These are phyloP conservation scores for Lactarius akahatsu DNA, from an alignment of 768 basidiomycete species.

Conservation along the genomic window DNA sequence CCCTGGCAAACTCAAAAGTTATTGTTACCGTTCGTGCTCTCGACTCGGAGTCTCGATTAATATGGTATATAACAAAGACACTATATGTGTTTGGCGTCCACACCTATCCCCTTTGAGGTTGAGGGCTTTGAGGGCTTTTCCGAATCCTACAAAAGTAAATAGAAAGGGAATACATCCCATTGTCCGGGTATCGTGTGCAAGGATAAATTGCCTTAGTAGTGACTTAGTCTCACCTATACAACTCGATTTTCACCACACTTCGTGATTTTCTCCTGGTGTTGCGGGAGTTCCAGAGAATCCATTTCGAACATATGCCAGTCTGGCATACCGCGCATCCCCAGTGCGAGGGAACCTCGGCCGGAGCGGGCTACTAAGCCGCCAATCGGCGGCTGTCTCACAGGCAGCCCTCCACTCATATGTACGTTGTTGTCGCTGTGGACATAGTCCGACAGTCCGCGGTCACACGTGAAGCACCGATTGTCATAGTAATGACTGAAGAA, in stretches of 20 bases:
- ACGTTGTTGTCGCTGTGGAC: constrained; percentile 49
- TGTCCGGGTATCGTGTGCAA: not conserved
- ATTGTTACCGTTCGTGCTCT: too few species aligned
- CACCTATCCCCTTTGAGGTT: too few species aligned
- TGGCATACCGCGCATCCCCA: not conserved
- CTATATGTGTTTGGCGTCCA: too few species aligned
- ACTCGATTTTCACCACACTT: not conserved
- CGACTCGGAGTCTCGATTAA: too few species aligned
- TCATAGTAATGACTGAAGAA: too few species aligned
- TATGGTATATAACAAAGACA: too few species aligned
- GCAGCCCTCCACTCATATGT: not conserved
- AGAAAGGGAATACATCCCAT: not conserved
- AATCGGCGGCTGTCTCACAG: not conserved
- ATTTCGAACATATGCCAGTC: not conserved
- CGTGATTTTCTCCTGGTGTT: not conserved
- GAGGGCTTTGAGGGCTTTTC: not conserved
- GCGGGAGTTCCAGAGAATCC: not conserved
- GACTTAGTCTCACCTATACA: not conserved
- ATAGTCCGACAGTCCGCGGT: too few species aligned
- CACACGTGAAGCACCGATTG: too few species aligned
- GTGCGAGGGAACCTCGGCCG: not conserved
- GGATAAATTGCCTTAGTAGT: too few species aligned
- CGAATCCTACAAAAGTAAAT: not conserved
- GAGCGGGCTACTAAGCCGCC: not conserved
- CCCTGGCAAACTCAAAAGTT: too few species aligned